These are phyloP conservation scores for Aspergillus avenaceus DNA, from an alignment of 495 filamentous ascomycete genomes.

Conservation along the genomic window DNA sequence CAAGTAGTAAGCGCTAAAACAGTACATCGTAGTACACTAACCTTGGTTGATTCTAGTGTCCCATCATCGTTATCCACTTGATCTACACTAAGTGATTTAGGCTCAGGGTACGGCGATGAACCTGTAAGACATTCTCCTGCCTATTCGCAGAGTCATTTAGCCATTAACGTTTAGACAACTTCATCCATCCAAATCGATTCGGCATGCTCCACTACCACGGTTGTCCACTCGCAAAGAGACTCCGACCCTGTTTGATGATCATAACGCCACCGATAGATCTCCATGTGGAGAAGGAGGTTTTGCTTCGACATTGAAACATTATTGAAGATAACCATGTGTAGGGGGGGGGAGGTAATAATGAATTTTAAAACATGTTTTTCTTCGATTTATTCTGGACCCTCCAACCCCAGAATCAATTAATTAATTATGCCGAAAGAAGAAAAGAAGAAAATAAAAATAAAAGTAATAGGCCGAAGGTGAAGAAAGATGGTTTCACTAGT, in stretches of 20 bases:
- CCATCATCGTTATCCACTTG: not conserved
- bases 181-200: not conserved
- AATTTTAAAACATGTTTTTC: no score
- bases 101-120: not conserved
- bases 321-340: not conserved
- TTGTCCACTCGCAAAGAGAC: constrained; percentile 8
- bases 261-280: constrained; percentile 6
- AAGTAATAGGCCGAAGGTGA: not conserved
- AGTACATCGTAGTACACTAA: not conserved
- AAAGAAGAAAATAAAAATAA: not conserved
- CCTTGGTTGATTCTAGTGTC: not conserved
- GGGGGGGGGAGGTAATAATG: not conserved
- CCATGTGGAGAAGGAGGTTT: constrained; percentile 14
- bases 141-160: no score
- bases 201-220: constrained; percentile 1
- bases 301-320: constrained; percentile 14
- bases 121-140: not conserved
- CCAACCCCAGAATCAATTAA: no score
- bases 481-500: not conserved
- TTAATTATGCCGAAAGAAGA: no score
- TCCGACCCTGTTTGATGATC: constrained; percentile 20
- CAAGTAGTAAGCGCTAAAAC: not conserved
- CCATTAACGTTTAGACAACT: no score
- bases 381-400: no score
- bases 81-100: not conserved